A percentile compares a stretch with the other conserved stretches of the same genome.
phyloP scores from a whole-genome alignment of 192 early-diverging fungal genomes.

The Umbelopsis sp. region DNA sequence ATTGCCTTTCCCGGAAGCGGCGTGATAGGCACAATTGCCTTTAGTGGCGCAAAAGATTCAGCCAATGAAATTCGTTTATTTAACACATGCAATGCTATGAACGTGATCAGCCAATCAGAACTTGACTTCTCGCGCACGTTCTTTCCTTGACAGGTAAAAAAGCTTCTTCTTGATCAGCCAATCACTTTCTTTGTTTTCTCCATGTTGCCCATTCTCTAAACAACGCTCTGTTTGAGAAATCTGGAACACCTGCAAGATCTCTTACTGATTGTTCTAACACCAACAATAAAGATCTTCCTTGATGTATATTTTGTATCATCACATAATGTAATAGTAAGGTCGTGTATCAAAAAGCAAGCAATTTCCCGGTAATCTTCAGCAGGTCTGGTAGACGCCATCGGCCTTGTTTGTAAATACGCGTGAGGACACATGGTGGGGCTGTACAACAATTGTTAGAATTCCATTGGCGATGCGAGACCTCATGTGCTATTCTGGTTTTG shows the following conservation, averaged over 20 bases:
- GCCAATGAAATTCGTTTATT: background rate
- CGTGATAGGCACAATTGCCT: slow-evolving; percentile 1
- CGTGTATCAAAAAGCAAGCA: background rate
- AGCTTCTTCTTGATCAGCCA: background rate
- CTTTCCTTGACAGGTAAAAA: background rate
- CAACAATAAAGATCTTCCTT: too few relatives aligned
- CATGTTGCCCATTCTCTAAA: background rate
- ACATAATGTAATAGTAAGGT: too few relatives aligned
- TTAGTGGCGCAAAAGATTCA: background rate
- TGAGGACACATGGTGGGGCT: slow-evolving; percentile 9
- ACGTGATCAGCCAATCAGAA: background rate
- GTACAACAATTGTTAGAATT: background rate
- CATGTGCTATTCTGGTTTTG: slow-evolving; percentile 8
- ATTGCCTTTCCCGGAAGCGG: background rate
- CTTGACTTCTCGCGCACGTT: background rate
- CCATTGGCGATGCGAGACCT: background rate
- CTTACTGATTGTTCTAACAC: too few relatives aligned
- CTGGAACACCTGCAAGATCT: background rate
- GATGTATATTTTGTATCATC: too few relatives aligned
- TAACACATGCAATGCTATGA: background rate
- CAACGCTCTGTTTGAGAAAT: background rate
- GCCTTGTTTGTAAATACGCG: background rate
- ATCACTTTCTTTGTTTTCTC: background rate
- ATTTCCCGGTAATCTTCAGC: background rate
- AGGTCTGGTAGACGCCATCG: background rate